Evolutionary conservation across 441 rosid genomes (phyloP), one percentile per base, ranked within the genome.

Genomic region (Rhodomyrtus psidioides): DNA sequence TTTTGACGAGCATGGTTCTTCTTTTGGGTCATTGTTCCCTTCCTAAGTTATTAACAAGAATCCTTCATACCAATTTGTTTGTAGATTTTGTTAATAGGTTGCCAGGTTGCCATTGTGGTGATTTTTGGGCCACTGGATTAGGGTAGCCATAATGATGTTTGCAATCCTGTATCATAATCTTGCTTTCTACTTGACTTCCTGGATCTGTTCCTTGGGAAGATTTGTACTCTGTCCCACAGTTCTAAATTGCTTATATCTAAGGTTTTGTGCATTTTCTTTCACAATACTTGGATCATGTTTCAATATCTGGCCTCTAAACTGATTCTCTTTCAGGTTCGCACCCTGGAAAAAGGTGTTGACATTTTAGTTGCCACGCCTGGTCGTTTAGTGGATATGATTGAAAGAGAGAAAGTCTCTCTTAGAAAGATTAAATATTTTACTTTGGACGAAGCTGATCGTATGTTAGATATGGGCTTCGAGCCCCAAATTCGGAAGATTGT

Each of bases 401-500:
- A 89, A 83, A 89, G 89, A 76, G 84, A 49, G 26, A 89, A 85
- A 89, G 87, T 89, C 17, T 89, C 92, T 10, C 88, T 91, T 21
- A 83, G 84, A 70, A 88, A 55, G 88, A 86, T 89, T 28, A 88
- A 81, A 54, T 89, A 89, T 75, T 53, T 90, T 89, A 89, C 91
- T 6, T 53, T 90, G 62, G 92, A 90, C 84, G 92, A 90, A 85
- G 91, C 92, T 55, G 92, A 90, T 42, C 84, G 91, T 24, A 90
- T 90, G 92, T 76, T 90, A 84, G 92, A 90, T 42, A 90, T 89
- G 92, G 92, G 92, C 76, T 90, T 90, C 82, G 91, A 90, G 85
- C 92, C 84, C 55, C 92, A 89, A 85, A 90, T 90, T 59, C 84
- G 92, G 74, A 86, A 82, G 86, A 90, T 90, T 56, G 90, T 87